A percentile compares a stretch with the other conserved stretches of the same genome.
Conservation (phyloP, 2,329 filamentous ascomycete species). For the Fusarium subglutinans region DNA sequence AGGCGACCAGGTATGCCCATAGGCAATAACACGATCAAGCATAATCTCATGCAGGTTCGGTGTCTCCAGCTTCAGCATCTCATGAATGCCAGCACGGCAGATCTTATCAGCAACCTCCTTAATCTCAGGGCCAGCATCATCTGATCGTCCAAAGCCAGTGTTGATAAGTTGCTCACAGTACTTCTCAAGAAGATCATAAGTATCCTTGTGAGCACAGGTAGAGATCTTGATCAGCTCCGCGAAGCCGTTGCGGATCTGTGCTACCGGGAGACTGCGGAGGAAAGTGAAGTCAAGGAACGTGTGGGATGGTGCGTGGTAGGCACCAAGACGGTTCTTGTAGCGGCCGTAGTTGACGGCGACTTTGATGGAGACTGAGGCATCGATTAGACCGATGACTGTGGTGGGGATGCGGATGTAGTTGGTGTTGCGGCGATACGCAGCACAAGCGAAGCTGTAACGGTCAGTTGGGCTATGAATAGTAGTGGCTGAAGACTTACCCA, state of each 20-base stretch:
- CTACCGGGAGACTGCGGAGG: conserved; percentile 71
- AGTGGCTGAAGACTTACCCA: conserved; percentile 62
- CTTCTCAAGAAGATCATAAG: conserved; percentile 74
- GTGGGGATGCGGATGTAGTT: conserved; percentile 80
- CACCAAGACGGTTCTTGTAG: conserved; percentile 79
- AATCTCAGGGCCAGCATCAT: conserved; percentile 65
- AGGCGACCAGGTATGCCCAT: conserved; percentile 80
- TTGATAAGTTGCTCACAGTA: conserved; percentile 74
- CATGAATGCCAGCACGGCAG: conserved; percentile 73
- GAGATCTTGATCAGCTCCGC: conserved; percentile 82
- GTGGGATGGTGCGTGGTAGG: conserved; percentile 76
- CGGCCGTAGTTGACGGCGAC: conserved; percentile 81
- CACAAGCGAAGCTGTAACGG: conserved; percentile 70
- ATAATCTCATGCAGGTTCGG: conserved; percentile 79
- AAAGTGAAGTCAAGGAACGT: conserved; percentile 80
- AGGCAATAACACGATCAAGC: conserved; percentile 76
- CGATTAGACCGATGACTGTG: conserved; percentile 78
- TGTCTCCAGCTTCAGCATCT: conserved; percentile 79
- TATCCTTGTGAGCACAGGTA: conserved; percentile 71
- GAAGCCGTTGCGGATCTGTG: conserved; percentile 78
- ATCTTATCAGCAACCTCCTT: conserved; percentile 71
- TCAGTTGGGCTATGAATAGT: conserved; percentile 39
- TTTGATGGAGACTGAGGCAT: conserved; percentile 80
- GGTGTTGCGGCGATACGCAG: conserved; percentile 75
- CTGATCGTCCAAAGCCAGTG: conserved; percentile 70